Conservation (phyloP, 805 yeast genomes). For the Kuraishia molischiana region DNA sequence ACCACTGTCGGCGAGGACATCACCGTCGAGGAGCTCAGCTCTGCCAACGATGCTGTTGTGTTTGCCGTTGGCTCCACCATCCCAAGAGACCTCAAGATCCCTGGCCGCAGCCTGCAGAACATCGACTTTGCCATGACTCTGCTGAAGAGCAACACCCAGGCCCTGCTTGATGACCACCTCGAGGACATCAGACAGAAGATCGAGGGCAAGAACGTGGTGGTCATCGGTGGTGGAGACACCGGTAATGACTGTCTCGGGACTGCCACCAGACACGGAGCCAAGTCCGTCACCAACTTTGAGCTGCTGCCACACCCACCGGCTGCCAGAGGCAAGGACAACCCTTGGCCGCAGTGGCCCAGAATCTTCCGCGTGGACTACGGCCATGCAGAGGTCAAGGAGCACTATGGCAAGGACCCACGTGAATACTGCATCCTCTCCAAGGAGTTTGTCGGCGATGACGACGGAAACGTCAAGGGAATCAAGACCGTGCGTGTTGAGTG, state of each 20-base stretch:
- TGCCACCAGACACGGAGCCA: conserved; percentile 93
- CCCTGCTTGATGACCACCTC: conserved; percentile 72
- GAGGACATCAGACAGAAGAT: conserved; percentile 64
- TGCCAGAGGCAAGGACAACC: conserved; percentile 84
- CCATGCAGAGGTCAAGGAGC: conserved; percentile 88
- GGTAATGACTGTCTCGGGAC: conserved; percentile 99
- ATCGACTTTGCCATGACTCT: conserved; percentile 93
- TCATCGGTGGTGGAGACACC: conserved; percentile 99
- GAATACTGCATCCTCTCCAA: conserved; percentile 92
- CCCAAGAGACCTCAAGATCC: conserved; percentile 90
- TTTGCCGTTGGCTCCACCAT: conserved; percentile 93
- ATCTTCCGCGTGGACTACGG: conserved; percentile 97
- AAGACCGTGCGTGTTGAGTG: conserved; percentile 97
- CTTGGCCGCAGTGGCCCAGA: conserved; percentile 99
- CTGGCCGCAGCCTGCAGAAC: conserved; percentile 85
- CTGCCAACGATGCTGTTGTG: conserved; percentile 70
- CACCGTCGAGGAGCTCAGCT: conserved; percentile 57
- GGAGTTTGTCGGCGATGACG: conserved; percentile 91
- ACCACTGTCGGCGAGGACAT: conserved; percentile 82
- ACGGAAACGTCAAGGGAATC: conserved; percentile 91
- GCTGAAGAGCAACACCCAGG: conserved; percentile 81
- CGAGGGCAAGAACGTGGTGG: conserved; percentile 85
- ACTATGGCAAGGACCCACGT: conserved; percentile 96
- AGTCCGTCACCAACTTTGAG: conserved; percentile 89
- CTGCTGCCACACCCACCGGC: conserved; percentile 87